A percentile compares a stretch with the other conserved stretches of the same genome.
Evolutionary conservation across 805 yeast species (phyloP).

Genomic region (Alloascoidea hylecoeti): DNA sequence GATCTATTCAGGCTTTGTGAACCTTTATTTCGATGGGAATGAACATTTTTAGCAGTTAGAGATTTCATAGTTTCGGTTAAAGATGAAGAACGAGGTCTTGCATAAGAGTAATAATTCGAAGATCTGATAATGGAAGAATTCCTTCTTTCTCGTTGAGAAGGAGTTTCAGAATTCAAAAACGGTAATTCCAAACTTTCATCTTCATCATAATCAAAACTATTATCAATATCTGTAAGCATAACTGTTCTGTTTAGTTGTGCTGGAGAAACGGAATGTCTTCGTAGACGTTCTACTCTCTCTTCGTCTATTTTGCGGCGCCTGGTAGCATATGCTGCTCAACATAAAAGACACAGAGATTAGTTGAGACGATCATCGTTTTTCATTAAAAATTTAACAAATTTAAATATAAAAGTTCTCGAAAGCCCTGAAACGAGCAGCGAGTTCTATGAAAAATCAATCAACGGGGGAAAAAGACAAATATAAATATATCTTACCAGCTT

Average conservation of each 20-base stretch:
- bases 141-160: neutral
- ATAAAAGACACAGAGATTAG: too few species aligned
- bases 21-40: too few species aligned
- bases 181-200: neutral
- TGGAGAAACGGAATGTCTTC: neutral
- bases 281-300: neutral
- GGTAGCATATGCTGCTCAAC: neutral
- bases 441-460: too few species aligned
- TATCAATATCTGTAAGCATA: neutral
- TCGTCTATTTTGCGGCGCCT: neutral
- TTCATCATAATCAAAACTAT: neutral
- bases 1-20: too few species aligned
- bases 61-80: neutral
- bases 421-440: too few species aligned
- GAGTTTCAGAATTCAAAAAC: neutral
- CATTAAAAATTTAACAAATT: too few species aligned
- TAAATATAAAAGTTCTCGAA: too few species aligned
- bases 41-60: too few species aligned
- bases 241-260: neutral
- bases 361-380: too few species aligned
- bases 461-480: too few species aligned
- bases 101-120: slow-evolving; percentile 1
- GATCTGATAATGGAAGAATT: neutral
- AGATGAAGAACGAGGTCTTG: neutral
- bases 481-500: slow-evolving; percentile 6